Evolutionary conservation across 228 moss, liverwort and hornwort species (phyloP).

Genomic region (Sphagnum fallax): DNA sequence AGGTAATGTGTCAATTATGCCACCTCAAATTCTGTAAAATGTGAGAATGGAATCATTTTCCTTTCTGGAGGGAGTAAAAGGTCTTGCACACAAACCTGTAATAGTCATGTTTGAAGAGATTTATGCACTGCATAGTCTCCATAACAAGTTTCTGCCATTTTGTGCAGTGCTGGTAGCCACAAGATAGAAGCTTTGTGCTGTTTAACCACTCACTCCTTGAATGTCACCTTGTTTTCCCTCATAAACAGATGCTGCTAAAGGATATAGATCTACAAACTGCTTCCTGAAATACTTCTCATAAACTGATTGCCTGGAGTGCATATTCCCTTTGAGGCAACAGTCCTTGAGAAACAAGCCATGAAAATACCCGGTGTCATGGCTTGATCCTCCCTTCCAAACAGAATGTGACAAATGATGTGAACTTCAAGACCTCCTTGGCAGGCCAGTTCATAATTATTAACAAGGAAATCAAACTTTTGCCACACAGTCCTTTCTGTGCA

Average conservation of each 20-base stretch:
- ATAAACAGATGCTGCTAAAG: conserved; percentile 34
- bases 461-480: conserved; percentile 53
- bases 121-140: too few relatives aligned
- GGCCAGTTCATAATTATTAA: conserved; percentile 50
- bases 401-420: conserved; percentile 60
- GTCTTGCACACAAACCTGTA: too few relatives aligned
- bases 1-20: too few relatives aligned
- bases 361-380: conserved; percentile 52
- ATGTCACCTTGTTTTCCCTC: conserved; percentile 6
- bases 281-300: conserved; percentile 40
- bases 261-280: conserved; percentile 46
- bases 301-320: conserved; percentile 62
- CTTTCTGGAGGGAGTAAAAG: too few relatives aligned
- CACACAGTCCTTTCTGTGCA: conserved; percentile 51
- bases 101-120: too few relatives aligned
- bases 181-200: too few relatives aligned
- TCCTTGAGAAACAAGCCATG: conserved; percentile 46
- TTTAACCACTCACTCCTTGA: too few relatives aligned
- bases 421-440: conserved; percentile 46
- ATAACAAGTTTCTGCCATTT: too few relatives aligned
- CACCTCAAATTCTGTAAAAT: too few relatives aligned
- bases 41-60: too few relatives aligned
- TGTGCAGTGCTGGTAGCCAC: too few relatives aligned
- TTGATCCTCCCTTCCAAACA: conserved; percentile 67
- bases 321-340: conserved; percentile 41